Evolutionary conservation across 495 filamentous ascomycete species (phyloP), one percentile per base, ranked within the genome.

Genomic region (Astrothelium macrocarpum): DNA sequence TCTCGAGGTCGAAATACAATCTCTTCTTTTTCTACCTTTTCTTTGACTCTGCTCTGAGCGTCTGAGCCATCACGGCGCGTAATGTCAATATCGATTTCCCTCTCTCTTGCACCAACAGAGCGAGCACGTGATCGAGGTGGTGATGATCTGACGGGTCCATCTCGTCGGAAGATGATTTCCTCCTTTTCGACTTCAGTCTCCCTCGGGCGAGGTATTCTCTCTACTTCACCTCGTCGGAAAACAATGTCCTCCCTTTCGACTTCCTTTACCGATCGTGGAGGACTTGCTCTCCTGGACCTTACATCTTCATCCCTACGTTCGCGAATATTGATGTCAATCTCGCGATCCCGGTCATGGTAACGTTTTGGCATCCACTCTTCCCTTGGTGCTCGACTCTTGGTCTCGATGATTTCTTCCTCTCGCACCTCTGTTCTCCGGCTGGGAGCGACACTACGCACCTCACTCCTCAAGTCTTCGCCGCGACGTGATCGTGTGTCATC

Each of bases 21-120:
- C 45, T 78, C 71, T 4, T 78, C 74, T 42, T 68, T 67, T 32
- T 76, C 71, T 36, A 68, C 59, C 58, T 65, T 62, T 60, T 61
- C 36, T 64, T 67, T 29, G 59, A 29, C 49, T 29, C 49, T 26
- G 25, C 49, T 56, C 2, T 11, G 5, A 56, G 49, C 26, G 25
- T 56, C 49, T 3, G 49, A 56, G 25, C 26, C 25, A 9, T 56
- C 49, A 28, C 49, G 49, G 29, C 25, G 49, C 49, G 9, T 26
- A 20, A 56, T 53, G 34, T 71, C 71, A 18, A 65, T 68, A 34
- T 72, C 73, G 28, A 65, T 39, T 26, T 73, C 68, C 32, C 63
- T 59, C 42, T 74, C 72, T 61, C 69, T 32, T 1, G 34, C 34
- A 39, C 64, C 63, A 25, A 59, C 59, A 26, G 67, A 68, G 16